Conservation (phyloP, 371 early-diverging fungal species). For the Mucor saturninus region DNA sequence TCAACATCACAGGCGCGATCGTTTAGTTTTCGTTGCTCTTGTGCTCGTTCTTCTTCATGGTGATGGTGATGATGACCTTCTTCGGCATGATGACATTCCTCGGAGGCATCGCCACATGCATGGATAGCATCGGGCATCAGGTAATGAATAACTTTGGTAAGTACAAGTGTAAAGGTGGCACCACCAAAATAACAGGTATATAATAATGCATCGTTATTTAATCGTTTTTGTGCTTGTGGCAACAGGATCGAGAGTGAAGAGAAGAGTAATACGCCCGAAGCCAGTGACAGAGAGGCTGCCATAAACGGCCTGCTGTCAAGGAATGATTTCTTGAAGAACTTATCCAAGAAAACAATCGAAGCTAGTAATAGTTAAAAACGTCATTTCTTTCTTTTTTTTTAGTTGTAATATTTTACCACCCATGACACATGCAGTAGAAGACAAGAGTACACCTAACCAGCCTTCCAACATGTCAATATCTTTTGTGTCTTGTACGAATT, state of each 20-base stretch:
- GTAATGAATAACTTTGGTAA: constrained; percentile 40
- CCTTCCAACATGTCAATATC: constrained; percentile 17
- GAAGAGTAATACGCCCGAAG: constrained; percentile 49
- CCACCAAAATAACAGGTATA: constrained; percentile 45
- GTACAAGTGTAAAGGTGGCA: constrained; percentile 32
- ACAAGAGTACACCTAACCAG: constrained; percentile 44
- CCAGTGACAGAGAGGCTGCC: constrained; percentile 44
- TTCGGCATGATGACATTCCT: constrained; percentile 19
- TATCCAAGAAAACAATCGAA: constrained; percentile 31
- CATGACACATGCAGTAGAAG: constrained; percentile 39
- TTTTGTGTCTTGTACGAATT: not conserved
- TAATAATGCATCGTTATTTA: constrained; percentile 27
- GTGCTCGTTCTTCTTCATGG: not conserved
- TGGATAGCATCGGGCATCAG: constrained; percentile 50
- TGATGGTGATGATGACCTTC: constrained; percentile 8
- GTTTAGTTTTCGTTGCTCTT: constrained; percentile 22
- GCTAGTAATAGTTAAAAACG: constrained; percentile 17
- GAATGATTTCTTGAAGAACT: constrained; percentile 18
- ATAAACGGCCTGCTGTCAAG: constrained; percentile 38
- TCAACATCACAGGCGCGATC: constrained; percentile 30
- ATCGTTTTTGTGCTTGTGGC: constrained; percentile 38
- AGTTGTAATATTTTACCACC: constrained; percentile 31
- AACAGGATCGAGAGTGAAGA: constrained; percentile 42
- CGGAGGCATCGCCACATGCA: constrained; percentile 37
- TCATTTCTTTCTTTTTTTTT: not conserved